Percentiles rank a stretch among this genome's conserved stretches.
phyloP scores from a whole-genome alignment of 257 asterid genomes.

The Nicotiana attenuata region DNA sequence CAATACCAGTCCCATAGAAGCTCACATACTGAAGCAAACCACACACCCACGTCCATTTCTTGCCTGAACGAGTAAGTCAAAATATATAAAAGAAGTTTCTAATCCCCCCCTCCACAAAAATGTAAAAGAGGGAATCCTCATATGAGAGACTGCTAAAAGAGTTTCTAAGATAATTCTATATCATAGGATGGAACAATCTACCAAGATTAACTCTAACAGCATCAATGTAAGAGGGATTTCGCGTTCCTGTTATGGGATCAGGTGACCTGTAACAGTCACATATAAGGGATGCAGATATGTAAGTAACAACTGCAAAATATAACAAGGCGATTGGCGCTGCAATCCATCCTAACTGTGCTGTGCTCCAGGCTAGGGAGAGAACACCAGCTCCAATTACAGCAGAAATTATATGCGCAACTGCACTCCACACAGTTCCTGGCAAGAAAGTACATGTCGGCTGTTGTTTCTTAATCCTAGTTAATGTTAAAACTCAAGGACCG shows the following conservation, averaged over 20 bases:
- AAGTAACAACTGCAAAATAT: slow-evolving; percentile 55
- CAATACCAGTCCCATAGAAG: slow-evolving; percentile 21
- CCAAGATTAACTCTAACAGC: slow-evolving; percentile 46
- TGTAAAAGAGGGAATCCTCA: neutral
- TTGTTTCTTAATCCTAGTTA: slow-evolving; percentile 5
- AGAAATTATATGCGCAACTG: slow-evolving; percentile 65
- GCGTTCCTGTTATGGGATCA: slow-evolving; percentile 29
- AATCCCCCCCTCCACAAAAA: neutral
- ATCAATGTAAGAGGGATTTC: slow-evolving; percentile 52
- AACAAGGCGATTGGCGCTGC: slow-evolving; percentile 64
- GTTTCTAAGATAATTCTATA: neutral
- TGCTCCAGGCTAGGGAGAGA: slow-evolving; percentile 72
- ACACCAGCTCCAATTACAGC: slow-evolving; percentile 92
- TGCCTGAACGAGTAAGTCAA: slow-evolving; percentile 21
- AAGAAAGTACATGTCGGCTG: slow-evolving; percentile 5
- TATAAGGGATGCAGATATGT: slow-evolving; percentile 48
- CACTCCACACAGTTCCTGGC: slow-evolving; percentile 70
- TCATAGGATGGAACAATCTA: slow-evolving; percentile 5
- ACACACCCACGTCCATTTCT: slow-evolving; percentile 25
- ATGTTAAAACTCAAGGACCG: neutral
- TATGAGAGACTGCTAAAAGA: neutral
- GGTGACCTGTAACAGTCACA: slow-evolving; percentile 50
- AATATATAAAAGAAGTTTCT: neutral
- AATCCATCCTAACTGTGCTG: slow-evolving; percentile 77
- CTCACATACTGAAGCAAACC: slow-evolving; percentile 24